Evolutionary conservation across 129 eudicot genomes (phyloP).

Genomic region (Helichrysum umbraculigerum): DNA sequence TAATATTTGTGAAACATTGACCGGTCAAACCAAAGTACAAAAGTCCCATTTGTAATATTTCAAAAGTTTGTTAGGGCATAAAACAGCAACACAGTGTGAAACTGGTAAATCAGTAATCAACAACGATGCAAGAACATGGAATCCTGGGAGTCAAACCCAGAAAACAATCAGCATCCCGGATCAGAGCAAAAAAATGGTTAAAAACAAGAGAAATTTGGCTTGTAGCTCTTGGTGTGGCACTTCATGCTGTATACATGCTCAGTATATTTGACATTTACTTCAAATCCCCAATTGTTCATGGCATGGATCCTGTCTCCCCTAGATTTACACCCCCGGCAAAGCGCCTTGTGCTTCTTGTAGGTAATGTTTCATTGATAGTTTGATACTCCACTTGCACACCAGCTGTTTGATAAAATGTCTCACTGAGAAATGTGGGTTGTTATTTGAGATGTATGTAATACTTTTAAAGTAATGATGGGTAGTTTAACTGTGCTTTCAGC

Average conservation of each 20-base stretch:
- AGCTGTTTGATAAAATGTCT: conserved; percentile 41
- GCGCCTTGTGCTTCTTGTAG: conserved; percentile 86
- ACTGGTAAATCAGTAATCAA: conserved; percentile 17
- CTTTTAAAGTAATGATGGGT: background rate
- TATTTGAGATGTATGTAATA: background rate
- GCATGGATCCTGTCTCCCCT: conserved; percentile 94
- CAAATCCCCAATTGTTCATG: conserved; percentile 96
- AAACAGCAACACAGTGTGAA: background rate
- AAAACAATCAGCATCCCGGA: conserved; percentile 36
- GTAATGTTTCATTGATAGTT: conserved; percentile 28
- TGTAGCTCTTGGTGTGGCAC: conserved; percentile 72
- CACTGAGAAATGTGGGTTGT: conserved; percentile 9
- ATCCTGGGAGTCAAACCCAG: conserved; percentile 44
- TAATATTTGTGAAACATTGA: background rate
- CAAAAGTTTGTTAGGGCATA: background rate
- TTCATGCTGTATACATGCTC: conserved; percentile 97
- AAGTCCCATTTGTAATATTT: background rate
- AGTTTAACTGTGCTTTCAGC: conserved; percentile 55
- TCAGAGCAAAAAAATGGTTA: conserved; percentile 55
- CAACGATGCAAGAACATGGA: conserved; percentile 48
- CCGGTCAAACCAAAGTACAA: conserved; percentile 18
- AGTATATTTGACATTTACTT: conserved; percentile 97
- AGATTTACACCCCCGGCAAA: conserved; percentile 77
- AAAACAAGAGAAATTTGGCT: conserved; percentile 81
- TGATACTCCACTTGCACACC: conserved; percentile 18